Conservation (phyloP, 2,329 filamentous ascomycete genomes). For the Rosellinia necatrix region DNA sequence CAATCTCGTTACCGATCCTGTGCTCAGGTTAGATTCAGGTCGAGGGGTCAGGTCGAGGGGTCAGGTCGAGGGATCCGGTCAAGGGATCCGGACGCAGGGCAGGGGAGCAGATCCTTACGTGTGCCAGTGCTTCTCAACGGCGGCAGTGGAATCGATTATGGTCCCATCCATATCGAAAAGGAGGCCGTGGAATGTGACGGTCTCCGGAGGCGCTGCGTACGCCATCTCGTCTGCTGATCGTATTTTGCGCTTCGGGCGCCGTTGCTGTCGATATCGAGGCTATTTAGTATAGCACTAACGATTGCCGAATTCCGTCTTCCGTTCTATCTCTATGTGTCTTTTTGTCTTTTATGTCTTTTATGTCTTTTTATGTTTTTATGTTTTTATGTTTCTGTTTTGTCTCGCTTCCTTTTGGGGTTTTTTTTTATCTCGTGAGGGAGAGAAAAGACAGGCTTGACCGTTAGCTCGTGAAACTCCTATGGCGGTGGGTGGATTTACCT, state of each 20-base stretch:
- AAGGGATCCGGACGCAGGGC: not conserved
- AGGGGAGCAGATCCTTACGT: conserved; percentile 50
- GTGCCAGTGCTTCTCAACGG: conserved; percentile 79
- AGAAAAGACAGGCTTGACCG: too few species aligned
- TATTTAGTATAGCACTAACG: too few species aligned
- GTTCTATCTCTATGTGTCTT: not conserved
- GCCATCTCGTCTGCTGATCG: conserved; percentile 33
- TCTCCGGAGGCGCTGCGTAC: conserved; percentile 51
- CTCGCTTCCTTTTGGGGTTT: too few species aligned
- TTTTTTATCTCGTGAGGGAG: too few species aligned
- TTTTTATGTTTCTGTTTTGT: not conserved
- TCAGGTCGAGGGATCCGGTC: not conserved
- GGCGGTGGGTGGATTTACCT: conserved; percentile 11
- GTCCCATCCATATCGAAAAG: conserved; percentile 83
- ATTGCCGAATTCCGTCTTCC: too few species aligned
- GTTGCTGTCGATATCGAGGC: too few species aligned
- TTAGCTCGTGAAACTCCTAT: not conserved
- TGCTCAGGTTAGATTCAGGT: conserved; percentile 7
- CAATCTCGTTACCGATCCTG: conserved; percentile 81
- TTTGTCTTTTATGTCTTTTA: too few species aligned
- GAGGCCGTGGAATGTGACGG: conserved; percentile 58
- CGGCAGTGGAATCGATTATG: conserved; percentile 79
- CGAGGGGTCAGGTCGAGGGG: not conserved
- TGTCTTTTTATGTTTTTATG: too few species aligned
- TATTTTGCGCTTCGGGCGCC: conserved; percentile 1